Evolutionary conservation across 2,329 filamentous ascomycete species (phyloP).

Genomic region (Fusarium palustre): DNA sequence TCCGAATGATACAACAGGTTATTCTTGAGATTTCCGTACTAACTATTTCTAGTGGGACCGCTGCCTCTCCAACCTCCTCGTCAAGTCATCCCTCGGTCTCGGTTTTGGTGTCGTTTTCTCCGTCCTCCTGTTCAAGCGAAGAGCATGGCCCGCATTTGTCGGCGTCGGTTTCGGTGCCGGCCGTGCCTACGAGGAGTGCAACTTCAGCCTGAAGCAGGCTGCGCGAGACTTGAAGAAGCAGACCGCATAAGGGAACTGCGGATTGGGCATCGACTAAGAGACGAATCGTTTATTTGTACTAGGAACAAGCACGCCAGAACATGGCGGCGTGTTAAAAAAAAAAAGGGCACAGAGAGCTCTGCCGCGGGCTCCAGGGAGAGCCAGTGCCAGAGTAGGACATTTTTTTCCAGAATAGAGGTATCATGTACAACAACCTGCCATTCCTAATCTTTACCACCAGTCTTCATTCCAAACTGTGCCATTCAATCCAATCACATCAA

Average conservation of each 20-base stretch:
- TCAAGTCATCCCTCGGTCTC: slow-evolving; percentile 95
- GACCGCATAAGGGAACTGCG: slow-evolving; percentile 51
- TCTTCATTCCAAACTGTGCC: background rate
- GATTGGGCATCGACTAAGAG: slow-evolving; percentile 6
- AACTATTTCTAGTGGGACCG: slow-evolving; percentile 84
- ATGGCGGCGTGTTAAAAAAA: slow-evolving; percentile 38
- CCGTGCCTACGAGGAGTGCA: slow-evolving; percentile 98
- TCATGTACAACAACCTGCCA: slow-evolving; percentile 51
- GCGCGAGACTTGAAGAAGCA: slow-evolving; percentile 68
- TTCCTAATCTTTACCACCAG: slow-evolving; percentile 15
- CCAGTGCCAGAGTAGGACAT: slow-evolving; percentile 46
- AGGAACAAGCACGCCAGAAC: slow-evolving; percentile 44
- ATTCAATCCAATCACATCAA: slow-evolving; percentile 11
- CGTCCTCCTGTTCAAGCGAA: slow-evolving; percentile 96
- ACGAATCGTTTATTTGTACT: slow-evolving; percentile 38
- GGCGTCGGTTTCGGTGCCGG: slow-evolving; percentile 96
- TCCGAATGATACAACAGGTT: background rate
- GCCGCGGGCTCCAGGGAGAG: slow-evolving; percentile 40
- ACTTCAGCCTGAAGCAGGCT: slow-evolving; percentile 77
- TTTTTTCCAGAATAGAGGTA: slow-evolving; percentile 47
- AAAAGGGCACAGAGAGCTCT: slow-evolving; percentile 35
- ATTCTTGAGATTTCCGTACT: slow-evolving; percentile 11
- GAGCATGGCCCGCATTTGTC: slow-evolving; percentile 96
- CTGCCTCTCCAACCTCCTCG: slow-evolving; percentile 96
- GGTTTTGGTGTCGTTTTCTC: slow-evolving; percentile 99